A percentile compares a stretch with the other conserved stretches of the same genome.
Evolutionary conservation across 129 eudicot genomes (phyloP).

Genomic region (Heracleum sosnowskyi): DNA sequence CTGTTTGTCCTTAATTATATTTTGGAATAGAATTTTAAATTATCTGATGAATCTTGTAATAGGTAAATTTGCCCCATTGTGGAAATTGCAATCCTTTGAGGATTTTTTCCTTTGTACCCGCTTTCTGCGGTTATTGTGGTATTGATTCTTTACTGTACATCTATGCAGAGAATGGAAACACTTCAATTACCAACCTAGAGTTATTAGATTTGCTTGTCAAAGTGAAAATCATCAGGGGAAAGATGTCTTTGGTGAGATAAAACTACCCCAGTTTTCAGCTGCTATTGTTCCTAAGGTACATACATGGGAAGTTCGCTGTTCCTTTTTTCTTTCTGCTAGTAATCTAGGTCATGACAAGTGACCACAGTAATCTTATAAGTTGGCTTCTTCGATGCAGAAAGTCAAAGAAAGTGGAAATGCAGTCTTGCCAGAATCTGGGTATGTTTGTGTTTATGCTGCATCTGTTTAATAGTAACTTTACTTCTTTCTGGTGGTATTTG

Average conservation of each 20-base stretch:
- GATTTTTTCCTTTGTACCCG: background rate
- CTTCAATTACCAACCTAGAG: slow-evolving; percentile 54
- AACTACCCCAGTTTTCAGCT: slow-evolving; percentile 71
- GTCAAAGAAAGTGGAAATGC: slow-evolving; percentile 22
- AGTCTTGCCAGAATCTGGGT: slow-evolving; percentile 37
- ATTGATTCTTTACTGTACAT: background rate
- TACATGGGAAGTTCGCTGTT: slow-evolving; percentile 6
- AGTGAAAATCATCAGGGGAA: slow-evolving; percentile 29
- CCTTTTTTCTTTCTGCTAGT: background rate
- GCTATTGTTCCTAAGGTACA: slow-evolving; percentile 76
- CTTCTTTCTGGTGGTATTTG: background rate
- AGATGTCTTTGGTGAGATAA: slow-evolving; percentile 31
- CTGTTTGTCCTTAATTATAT: background rate
- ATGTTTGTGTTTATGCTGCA: slow-evolving; percentile 1
- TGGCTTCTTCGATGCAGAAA: slow-evolving; percentile 27
- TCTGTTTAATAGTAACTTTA: background rate
- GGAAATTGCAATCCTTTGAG: background rate
- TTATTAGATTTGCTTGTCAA: slow-evolving; percentile 50
- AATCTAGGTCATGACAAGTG: slow-evolving; percentile 1
- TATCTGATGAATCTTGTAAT: background rate
- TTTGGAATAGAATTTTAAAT: background rate
- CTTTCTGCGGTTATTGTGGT: background rate
- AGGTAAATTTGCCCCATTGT: background rate
- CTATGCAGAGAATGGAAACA: slow-evolving; percentile 64
- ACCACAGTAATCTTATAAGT: background rate